These are phyloP conservation scores for Elymus sibiricus DNA, from an alignment of 176 grass and related monocot species.

Conservation along the genomic window DNA sequence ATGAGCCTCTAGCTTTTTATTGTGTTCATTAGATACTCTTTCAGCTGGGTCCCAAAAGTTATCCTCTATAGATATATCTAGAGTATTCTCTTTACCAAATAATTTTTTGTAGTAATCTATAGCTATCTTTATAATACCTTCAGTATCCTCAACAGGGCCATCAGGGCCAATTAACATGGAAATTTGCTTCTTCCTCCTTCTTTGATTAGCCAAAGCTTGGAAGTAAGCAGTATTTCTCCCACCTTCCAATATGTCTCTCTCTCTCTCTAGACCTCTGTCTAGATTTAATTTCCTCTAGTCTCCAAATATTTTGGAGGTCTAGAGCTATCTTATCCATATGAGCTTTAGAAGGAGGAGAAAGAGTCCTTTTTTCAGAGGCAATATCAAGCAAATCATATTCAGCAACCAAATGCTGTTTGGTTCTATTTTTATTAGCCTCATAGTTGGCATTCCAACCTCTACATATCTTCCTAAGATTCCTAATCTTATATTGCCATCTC, in stretches of 20 bases:
- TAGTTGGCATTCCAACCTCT: neutral
- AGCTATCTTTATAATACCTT: neutral
- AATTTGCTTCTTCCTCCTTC: neutral
- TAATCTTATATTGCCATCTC: neutral
- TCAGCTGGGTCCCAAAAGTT: neutral
- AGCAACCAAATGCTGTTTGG: neutral
- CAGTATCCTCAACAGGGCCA: neutral
- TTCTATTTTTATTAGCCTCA: neutral
- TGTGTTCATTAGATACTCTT: too few relatives aligned
- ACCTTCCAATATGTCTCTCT: too few relatives aligned
- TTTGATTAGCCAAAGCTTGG: neutral
- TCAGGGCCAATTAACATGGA: rapidly evolving
- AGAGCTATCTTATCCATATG: too few relatives aligned
- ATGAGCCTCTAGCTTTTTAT: too few relatives aligned
- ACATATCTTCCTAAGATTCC: neutral
- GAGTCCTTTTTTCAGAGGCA: neutral
- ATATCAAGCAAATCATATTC: neutral
- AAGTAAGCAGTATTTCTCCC: neutral
- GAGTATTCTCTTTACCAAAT: neutral
- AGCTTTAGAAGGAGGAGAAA: neutral
- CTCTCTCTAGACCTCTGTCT: neutral
- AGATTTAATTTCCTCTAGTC: neutral
- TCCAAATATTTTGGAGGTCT: neutral
- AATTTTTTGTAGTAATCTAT: neutral
- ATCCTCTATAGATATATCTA: neutral